Conservation (phyloP, 1,284 basidiomycete genomes). For the Irpex lacteus region DNA sequence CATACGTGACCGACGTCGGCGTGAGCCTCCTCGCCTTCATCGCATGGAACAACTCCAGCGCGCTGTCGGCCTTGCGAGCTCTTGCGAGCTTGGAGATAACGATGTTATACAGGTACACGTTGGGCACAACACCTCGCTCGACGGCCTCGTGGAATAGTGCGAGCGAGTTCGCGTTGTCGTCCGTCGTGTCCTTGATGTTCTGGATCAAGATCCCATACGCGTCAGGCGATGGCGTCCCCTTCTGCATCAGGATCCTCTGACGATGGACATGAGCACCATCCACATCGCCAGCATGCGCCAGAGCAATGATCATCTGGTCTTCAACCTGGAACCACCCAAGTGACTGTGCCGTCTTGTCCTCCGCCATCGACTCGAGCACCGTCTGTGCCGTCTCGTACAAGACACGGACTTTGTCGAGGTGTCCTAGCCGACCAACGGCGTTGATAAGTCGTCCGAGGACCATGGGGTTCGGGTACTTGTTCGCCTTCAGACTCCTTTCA, state of each 20-base stretch:
- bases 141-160: constrained; percentile 83
- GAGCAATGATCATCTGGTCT: constrained; percentile 84
- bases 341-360: constrained; percentile 48
- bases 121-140: constrained; percentile 66
- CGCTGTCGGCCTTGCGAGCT: constrained; percentile 88
- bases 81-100: constrained; percentile 93
- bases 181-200: constrained; percentile 87
- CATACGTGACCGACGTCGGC: constrained; percentile 91
- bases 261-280: constrained; percentile 82
- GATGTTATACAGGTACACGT: constrained; percentile 91
- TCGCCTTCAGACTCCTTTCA: constrained; percentile 31
- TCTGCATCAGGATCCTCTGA: constrained; percentile 72
- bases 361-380: constrained; percentile 45
- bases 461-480: constrained; percentile 51
- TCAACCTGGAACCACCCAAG: constrained; percentile 79
- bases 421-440: constrained; percentile 60
- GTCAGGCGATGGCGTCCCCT: constrained; percentile 80
- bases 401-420: constrained; percentile 59
- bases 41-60: constrained; percentile 81
- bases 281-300: constrained; percentile 78
- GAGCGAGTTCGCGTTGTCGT: constrained; percentile 86
- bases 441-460: constrained; percentile 67
- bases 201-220: constrained; percentile 91
- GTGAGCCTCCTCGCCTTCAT: constrained; percentile 71
- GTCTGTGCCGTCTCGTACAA: constrained; percentile 74